A percentile compares a stretch with the other conserved stretches of the same genome.
Evolutionary conservation across 192 early-diverging fungal genomes (phyloP).

Genomic region (Backusella sp.): DNA sequence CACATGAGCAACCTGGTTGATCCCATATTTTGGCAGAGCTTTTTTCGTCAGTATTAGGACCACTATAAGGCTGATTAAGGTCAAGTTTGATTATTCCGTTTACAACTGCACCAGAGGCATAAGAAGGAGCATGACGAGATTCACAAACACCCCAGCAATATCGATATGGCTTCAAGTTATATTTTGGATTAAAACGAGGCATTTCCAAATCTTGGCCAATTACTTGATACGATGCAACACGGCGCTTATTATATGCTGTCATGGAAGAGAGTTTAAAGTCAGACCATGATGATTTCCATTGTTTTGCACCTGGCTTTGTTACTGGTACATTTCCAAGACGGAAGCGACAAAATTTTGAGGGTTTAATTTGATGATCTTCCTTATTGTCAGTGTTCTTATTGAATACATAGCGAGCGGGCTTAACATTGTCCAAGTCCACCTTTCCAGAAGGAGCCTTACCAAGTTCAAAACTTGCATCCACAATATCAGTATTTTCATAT

Average conservation of each 20-base stretch:
- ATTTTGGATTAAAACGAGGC: slow-evolving; percentile 35
- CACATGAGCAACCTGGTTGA: slow-evolving; percentile 34
- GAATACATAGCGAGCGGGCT: slow-evolving; percentile 18
- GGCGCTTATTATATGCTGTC: slow-evolving; percentile 18
- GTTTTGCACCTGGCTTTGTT: background rate
- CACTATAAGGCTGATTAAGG: slow-evolving; percentile 21
- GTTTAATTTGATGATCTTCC: slow-evolving; percentile 18
- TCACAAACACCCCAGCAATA: slow-evolving; percentile 40
- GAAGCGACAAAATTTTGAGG: slow-evolving; percentile 31
- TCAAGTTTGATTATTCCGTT: slow-evolving; percentile 38
- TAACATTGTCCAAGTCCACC: slow-evolving; percentile 15
- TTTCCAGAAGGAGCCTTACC: slow-evolving; percentile 22
- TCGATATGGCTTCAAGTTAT: slow-evolving; percentile 25
- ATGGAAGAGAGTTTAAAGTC: background rate
- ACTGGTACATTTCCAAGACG: slow-evolving; percentile 32
- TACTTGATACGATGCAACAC: slow-evolving; percentile 28
- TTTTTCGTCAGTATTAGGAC: slow-evolving; percentile 10
- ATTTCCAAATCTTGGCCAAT: slow-evolving; percentile 36
- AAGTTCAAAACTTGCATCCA: slow-evolving; percentile 36
- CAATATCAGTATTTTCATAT: slow-evolving; percentile 40
- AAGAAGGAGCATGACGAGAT: slow-evolving; percentile 23
- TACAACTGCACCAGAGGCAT: slow-evolving; percentile 34
- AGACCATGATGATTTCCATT: background rate
- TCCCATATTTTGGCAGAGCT: slow-evolving; percentile 29
- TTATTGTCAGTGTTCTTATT: slow-evolving; percentile 29